Evolutionary conservation across 2,329 filamentous ascomycete genomes (phyloP).

Genomic region (Lasiodiplodia theobromae): DNA sequence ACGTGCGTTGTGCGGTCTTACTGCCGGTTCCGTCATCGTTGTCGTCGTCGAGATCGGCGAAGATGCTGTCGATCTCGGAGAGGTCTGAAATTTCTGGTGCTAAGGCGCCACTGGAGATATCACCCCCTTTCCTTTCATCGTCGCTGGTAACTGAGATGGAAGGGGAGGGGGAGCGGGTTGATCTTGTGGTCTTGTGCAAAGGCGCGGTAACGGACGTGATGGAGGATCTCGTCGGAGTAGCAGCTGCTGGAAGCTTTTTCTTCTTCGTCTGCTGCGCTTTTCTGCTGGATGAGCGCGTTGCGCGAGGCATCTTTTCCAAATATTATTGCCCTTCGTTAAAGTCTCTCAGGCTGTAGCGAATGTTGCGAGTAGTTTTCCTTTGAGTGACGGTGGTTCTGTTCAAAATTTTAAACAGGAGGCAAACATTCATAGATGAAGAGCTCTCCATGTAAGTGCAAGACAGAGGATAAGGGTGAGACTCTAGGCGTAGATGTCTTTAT

Average conservation of each 20-base stretch:
- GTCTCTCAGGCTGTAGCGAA: neutral
- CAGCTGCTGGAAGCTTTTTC: neutral
- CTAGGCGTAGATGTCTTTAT: neutral
- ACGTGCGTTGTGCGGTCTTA: neutral
- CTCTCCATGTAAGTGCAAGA: neutral
- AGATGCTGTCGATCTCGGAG: constrained; percentile 2
- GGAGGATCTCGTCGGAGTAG: neutral
- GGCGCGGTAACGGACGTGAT: neutral
- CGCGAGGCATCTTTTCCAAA: constrained; percentile 3
- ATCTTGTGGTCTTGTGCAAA: neutral
- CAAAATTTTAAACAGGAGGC: neutral
- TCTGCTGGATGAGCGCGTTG: constrained; percentile 1
- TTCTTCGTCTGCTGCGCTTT: neutral
- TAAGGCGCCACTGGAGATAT: neutral
- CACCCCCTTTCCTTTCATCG: neutral
- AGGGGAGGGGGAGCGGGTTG: neutral
- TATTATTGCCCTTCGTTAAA: neutral
- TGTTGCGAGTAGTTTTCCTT: neutral
- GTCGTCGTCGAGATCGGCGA: neutral
- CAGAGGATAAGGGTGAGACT: neutral
- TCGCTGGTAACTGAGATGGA: neutral
- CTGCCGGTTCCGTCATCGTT: too few species aligned
- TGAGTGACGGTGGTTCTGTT: neutral
- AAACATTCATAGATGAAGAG: neutral
- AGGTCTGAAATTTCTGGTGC: neutral